Evolutionary conservation across 192 early-diverging fungal species (phyloP).

Genomic region (Backusella psychrophila): DNA sequence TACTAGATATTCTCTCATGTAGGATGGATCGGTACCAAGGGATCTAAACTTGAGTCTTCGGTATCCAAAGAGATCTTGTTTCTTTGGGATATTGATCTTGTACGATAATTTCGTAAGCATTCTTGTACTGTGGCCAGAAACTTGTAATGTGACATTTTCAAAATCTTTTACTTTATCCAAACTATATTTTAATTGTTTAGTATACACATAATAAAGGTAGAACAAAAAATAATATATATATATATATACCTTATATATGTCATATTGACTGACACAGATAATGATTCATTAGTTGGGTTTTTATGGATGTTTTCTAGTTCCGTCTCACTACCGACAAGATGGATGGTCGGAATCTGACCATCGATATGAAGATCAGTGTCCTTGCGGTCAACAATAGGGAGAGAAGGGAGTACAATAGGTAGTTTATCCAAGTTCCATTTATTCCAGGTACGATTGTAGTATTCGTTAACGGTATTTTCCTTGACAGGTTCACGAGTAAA

Average conservation of each 20-base stretch:
- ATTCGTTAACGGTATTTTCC: background rate
- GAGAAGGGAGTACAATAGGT: slow-evolving; percentile 1
- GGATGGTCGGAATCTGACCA: background rate
- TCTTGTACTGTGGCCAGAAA: background rate
- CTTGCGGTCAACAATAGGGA: background rate
- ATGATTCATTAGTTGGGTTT: background rate
- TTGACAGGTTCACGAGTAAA: background rate
- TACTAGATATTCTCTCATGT: background rate
- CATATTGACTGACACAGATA: background rate
- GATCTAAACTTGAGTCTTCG: background rate
- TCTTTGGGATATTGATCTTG: background rate
- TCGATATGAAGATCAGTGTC: slow-evolving; percentile 1
- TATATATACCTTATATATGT: slow-evolving; percentile 5
- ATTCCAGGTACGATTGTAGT: background rate
- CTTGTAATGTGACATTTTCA: background rate
- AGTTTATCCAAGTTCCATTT: background rate
- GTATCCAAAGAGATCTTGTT: slow-evolving; percentile 6
- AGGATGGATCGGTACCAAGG: background rate
- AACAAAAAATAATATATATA: background rate
- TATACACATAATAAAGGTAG: no score
- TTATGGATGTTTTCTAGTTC: background rate
- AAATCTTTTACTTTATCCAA: background rate
- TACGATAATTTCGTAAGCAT: background rate
- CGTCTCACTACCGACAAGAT: background rate
- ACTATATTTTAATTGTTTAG: background rate